phyloP scores from a whole-genome alignment of 306 rosid genomes.

The Morella rubra region DNA sequence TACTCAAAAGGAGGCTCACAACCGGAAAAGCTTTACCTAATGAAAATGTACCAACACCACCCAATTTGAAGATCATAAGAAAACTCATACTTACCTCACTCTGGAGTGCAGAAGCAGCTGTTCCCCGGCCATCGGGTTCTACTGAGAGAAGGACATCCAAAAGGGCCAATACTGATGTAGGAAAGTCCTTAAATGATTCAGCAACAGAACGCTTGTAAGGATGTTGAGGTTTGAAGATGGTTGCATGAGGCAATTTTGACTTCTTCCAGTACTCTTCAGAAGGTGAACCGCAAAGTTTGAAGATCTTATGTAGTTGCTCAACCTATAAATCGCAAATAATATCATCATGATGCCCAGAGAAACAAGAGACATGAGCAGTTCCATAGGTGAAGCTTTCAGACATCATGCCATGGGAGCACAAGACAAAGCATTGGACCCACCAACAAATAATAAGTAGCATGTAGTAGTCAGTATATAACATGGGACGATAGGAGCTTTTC shows the following conservation, averaged over 20 bases:
- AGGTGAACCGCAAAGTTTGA: constrained; percentile 91
- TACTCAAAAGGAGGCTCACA: neutral
- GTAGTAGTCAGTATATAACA: neutral
- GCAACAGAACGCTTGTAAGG: constrained; percentile 69
- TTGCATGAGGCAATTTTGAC: constrained; percentile 76
- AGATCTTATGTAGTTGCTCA: constrained; percentile 94
- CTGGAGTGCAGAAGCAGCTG: constrained; percentile 75
- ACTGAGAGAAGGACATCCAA: constrained; percentile 73
- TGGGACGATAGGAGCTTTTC: neutral
- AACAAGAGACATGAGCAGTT: constrained; percentile 4
- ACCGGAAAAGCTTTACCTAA: constrained; percentile 1
- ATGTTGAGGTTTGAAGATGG: constrained; percentile 79
- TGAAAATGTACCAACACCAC: neutral
- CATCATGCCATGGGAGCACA: neutral
- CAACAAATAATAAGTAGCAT: no score
- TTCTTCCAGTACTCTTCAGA: constrained; percentile 86
- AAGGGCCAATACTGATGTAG: constrained; percentile 55
- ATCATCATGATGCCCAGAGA: constrained; percentile 27
- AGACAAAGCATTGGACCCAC: neutral
- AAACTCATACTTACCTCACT: constrained; percentile 55
- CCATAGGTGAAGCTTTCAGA: neutral
- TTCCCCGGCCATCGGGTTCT: constrained; percentile 71
- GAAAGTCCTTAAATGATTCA: constrained; percentile 66
- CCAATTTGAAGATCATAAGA: neutral
- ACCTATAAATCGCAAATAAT: constrained; percentile 45